Conservation (phyloP, 1,139 yeast species). For the Waltiozyma sp. region DNA sequence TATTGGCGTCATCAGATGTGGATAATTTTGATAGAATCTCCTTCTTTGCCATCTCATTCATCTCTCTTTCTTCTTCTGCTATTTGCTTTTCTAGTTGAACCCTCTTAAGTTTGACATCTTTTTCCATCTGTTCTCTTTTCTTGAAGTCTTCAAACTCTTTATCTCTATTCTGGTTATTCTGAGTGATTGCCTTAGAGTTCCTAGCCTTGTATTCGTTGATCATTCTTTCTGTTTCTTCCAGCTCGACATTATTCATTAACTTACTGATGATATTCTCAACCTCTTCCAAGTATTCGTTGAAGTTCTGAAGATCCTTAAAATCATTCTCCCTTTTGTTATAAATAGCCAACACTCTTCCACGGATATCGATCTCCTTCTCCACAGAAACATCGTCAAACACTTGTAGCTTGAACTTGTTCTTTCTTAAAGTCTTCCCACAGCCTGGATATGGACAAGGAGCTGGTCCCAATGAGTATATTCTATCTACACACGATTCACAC, state of each 20-base stretch:
- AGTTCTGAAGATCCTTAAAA: constrained; percentile 48
- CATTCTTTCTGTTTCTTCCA: constrained; percentile 59
- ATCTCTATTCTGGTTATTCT: constrained; percentile 62
- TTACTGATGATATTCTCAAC: constrained; percentile 77
- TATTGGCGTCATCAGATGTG: constrained; percentile 38
- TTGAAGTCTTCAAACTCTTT: constrained; percentile 51
- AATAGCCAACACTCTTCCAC: constrained; percentile 65
- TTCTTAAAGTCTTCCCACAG: constrained; percentile 78
- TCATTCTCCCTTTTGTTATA: constrained; percentile 78
- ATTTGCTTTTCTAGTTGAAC: constrained; percentile 55
- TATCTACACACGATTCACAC: constrained; percentile 92
- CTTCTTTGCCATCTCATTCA: constrained; percentile 46
- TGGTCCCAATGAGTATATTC: constrained; percentile 89
- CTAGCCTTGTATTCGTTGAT: constrained; percentile 63
- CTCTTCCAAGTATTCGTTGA: constrained; percentile 70
- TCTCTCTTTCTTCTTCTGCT: constrained; percentile 57
- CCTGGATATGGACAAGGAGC: constrained; percentile 93
- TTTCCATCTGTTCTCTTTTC: constrained; percentile 40
- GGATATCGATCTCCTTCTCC: constrained; percentile 85
- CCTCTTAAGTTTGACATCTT: constrained; percentile 48
- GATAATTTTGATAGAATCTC: constrained; percentile 66
- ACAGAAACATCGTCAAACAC: constrained; percentile 82
- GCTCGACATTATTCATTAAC: constrained; percentile 57
- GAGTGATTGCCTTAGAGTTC: constrained; percentile 66
- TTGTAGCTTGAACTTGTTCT: constrained; percentile 84